Base-by-base conservation (phyloP, 257 asterid genomes). In the Solanum habrochaites region DNA sequence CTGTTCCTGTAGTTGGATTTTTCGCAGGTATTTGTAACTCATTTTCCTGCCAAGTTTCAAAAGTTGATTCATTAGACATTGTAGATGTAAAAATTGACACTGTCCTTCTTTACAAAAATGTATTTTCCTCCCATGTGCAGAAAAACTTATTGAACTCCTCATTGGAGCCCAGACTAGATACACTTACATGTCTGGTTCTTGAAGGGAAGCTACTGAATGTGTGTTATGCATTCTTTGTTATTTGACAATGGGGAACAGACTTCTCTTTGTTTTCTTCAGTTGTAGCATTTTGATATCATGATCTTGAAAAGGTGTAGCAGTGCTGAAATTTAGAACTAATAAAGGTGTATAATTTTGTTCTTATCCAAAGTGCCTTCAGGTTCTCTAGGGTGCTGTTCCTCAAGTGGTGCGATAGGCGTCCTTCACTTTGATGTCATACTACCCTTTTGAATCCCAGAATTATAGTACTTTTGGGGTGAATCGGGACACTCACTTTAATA, bases 121-220 rank as follows among this genome's bases (percentile, higher is more conserved):
- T 37, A 32, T 56, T 56, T 56, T 35, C 8, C 66, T 81, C 85
- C n/a, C 6, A 73, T 60, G 31, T 89, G 94, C 92, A 97, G 99
- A 95, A 90, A 97, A 97, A 93, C 90, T 97, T 43, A 92, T 95
- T 49, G 99, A 97, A 86, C 98, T 97, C 82, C 90, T 97, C 11
- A 91, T 90, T 77, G 99, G 99, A 85, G 99, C 98, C 52, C 99
- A 97, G 91, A 96, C 99, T 27, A 94, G 99, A 62, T 96, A 97
- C 91, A 96, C 99, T 60, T 95, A 96, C 94, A 95, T 97, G 98
- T 97, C 99, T 37, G 99, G 99, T 93, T 96, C 99, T 29, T 97
- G 91, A 96, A 31, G 29, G 69, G 29, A 29, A 80, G 69, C 85
- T 25, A 80, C 85, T 29, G 29, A 49, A 80, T 80, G 45, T 80